A percentile compares a stretch with the other conserved stretches of the same genome.
phyloP scores from a whole-genome alignment of 768 basidiomycete genomes.

The Cyathus striatus region DNA sequence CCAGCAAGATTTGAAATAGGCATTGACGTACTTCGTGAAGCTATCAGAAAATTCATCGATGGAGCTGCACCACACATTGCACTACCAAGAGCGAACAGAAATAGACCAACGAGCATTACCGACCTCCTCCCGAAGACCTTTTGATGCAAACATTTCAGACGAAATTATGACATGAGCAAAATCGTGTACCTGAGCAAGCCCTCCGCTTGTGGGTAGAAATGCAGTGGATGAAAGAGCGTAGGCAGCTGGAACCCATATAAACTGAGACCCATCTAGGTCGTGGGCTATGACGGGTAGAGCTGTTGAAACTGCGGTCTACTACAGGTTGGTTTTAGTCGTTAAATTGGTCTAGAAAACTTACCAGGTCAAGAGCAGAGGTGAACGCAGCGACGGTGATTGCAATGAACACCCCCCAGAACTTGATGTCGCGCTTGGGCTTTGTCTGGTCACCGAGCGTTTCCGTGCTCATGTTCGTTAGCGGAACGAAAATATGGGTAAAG shows the following conservation, averaged over 20 bases:
- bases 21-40: not conserved
- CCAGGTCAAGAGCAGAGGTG: not conserved
- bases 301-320: constrained; percentile 19
- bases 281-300: constrained; percentile 23
- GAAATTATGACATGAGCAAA: not conserved
- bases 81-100: not conserved
- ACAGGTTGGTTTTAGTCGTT: too few relatives aligned
- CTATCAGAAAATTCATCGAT: not conserved
- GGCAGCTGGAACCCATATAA: constrained; percentile 19
- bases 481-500: too few relatives aligned
- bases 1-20: not conserved
- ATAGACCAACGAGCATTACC: not conserved
- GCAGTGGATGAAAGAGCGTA: constrained; percentile 22
- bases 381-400: not conserved
- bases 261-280: constrained; percentile 19
- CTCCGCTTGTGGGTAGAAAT: constrained; percentile 23
- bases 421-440: too few relatives aligned
- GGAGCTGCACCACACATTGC: not conserved
- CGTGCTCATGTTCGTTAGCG: too few relatives aligned
- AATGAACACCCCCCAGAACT: not conserved
- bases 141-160: not conserved
- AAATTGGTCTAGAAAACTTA: not conserved
- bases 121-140: not conserved
- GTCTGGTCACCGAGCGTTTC: too few relatives aligned
- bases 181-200: constrained; percentile 19